Evolutionary conservation across 177 flowering plant genomes (phyloP), one percentile per base, ranked within the genome.

Genomic region (Vitis hybrid): DNA sequence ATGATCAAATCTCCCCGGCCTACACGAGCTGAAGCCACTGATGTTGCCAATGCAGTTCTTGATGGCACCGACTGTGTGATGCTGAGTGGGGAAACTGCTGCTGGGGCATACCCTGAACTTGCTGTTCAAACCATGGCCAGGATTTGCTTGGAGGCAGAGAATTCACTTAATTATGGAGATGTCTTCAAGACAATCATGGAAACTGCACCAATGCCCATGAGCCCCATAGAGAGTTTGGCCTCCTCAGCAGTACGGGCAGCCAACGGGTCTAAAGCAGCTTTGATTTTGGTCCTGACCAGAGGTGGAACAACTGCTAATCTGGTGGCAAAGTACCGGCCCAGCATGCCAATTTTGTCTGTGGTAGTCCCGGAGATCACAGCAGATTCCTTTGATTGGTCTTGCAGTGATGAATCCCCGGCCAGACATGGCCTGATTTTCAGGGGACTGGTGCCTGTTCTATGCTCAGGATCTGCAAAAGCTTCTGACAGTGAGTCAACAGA

Each of bases 391-490:
- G 89, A 87, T 31, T 87, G 89, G 87, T 71, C 78, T 1, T 86
- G 91, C 82, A 84, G 85, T 58, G 91, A 86, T 67, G 91, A 82
- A 68, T 72, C 87, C 20, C 89, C 90, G 4, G 91, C 93, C 4
- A 87, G 87, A 76, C 93, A 87, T 65, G 79, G 88, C 68, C 80
- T 89, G 13, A 78, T 89, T 19, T 82, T 69, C 78, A 55, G 90
- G 72, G 91, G 93, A 1, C 64, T 89, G 72, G 64, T 90, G 3
- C 97, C 94, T 18, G 79, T 90, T n/a, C 69, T 91, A 69, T 77
- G 82, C 47, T 78, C 86, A 50, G 92, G 89, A 1, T 87, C 91
- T 51, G 84, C 82, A 5, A 84, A 74, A 72, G 90, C 90, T 67
- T 82, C 86, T 58, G 64, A 88, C 52, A 47, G 76, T 1, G 90